Conservation (phyloP, 139 green algal species). For the Chlamydomonas incerta region DNA sequence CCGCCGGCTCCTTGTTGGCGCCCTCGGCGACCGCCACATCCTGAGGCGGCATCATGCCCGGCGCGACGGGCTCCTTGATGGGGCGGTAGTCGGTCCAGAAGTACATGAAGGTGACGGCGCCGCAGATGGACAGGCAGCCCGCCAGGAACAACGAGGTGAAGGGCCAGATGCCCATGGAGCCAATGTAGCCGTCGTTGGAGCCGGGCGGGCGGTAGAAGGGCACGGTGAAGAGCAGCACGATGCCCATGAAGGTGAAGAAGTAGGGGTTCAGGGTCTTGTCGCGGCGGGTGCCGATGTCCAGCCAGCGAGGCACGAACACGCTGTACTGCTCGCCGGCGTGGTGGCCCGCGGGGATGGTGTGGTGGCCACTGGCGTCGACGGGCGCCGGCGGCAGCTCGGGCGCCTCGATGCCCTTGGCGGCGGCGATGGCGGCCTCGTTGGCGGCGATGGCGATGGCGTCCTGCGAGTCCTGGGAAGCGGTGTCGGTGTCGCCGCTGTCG, state of each 20-base stretch:
- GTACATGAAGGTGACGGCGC: slow-evolving; percentile 45
- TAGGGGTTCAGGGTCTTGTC: slow-evolving; percentile 46
- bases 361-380: neutral
- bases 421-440: neutral
- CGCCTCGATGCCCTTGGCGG: slow-evolving; percentile 5
- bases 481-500: neutral
- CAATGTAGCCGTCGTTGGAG: slow-evolving; percentile 50
- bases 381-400: neutral
- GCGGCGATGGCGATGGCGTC: too few relatives aligned
- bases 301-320: slow-evolving; percentile 5
- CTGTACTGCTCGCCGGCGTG: too few relatives aligned
- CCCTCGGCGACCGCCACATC: too few relatives aligned
- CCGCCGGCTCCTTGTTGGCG: too few relatives aligned
- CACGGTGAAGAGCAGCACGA: slow-evolving; percentile 60
- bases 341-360: too few relatives aligned
- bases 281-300: slow-evolving; percentile 52
- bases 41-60: too few relatives aligned
- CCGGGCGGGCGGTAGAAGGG: slow-evolving; percentile 56
- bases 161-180: slow-evolving; percentile 57
- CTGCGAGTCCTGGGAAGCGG: too few relatives aligned
- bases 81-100: slow-evolving; percentile 55
- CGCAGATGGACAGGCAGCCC: slow-evolving; percentile 43
- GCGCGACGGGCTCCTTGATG: neutral
- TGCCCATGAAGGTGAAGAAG: neutral
- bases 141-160: slow-evolving; percentile 59